Evolutionary conservation across 1,284 basidiomycete genomes (phyloP), one percentile per base, ranked within the genome.

Genomic region (Tylopilus orsonianus): DNA sequence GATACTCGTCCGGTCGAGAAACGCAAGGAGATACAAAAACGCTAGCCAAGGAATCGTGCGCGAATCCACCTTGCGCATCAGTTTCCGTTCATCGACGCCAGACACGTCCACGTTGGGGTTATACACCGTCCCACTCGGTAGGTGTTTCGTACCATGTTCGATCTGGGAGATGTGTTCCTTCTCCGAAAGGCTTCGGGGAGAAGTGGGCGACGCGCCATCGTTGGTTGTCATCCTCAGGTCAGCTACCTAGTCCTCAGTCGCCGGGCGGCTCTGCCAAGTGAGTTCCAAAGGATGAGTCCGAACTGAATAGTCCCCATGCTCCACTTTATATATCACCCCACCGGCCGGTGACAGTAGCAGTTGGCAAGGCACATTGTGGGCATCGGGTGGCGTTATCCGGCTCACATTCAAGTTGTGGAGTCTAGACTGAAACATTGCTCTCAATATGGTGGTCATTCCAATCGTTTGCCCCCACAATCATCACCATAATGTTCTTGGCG

Each of bases 1-100:
- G 56, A 92, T 87, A 57, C 85, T 88, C 34, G 87, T 85, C 48
- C 90, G 79, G 68, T 92, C 90, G 41, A 85, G 66, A 68, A 87
- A 87, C 55, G 83, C 84, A 37, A 90, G 71, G 30, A 90, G 72
- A 66, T 90, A 91, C 52, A 91, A 67, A 50, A 91, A 75, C 16
- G 83, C 79, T 41, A 86, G 61, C 83, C 83, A 87, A 12, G 85
- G 84, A 35, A 86, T 74, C 50, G 86, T 73, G 16, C 76, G 74
- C 49, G 74, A 61, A 65, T 87, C 85, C 34, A 88, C 73, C 65
- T 84, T 87, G 55, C 83, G 72, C 50, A 87, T 58, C 44, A 87
- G 64, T 61, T 79, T 81, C 44, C 73, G 72, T 64, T 86, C 85
- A 62, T 87, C 77, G 26, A 85, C 66, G 16, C 69, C 72, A 46